phyloP scores from a whole-genome alignment of 257 asterid species.

The Nyctanthes arbortristis region DNA sequence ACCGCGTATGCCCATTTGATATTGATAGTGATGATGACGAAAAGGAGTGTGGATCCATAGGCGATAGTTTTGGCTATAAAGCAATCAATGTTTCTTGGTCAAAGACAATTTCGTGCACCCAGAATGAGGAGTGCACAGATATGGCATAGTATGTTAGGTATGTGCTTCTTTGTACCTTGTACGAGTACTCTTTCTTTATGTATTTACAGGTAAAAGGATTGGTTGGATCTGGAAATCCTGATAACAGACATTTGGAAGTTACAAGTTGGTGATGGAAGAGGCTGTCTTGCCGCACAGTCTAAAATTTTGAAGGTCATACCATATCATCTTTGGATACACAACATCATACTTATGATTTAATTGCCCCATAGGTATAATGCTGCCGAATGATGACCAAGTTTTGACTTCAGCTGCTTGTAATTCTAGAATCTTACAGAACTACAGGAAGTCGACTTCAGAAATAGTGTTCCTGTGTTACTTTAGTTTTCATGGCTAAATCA shows the following conservation, averaged over 20 bases:
- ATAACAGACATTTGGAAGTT: constrained; percentile 3
- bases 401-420: too few species aligned
- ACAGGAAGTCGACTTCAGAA: not conserved
- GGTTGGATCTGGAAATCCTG: not conserved
- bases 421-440: too few species aligned
- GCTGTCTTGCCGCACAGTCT: constrained; percentile 40
- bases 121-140: constrained; percentile 51
- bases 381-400: constrained; percentile 6
- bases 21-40: constrained; percentile 89
- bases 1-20: constrained; percentile 64
- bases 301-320: constrained; percentile 20
- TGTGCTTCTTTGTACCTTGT: constrained; percentile 3
- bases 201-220: not conserved
- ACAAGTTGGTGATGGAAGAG: constrained; percentile 35
- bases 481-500: not conserved
- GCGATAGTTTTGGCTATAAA: constrained; percentile 54
- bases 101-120: constrained; percentile 37
- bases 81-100: constrained; percentile 44
- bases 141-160: constrained; percentile 34
- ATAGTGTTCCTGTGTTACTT: not conserved
- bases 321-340: constrained; percentile 21
- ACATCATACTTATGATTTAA: constrained; percentile 1
- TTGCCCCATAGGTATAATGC: constrained; percentile 26
- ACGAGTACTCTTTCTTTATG: not conserved
- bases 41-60: constrained; percentile 59